Evolutionary conservation across 768 basidiomycete species (phyloP), one percentile per base, ranked within the genome.

Genomic region (Lactarius pseudohatsudake): DNA sequence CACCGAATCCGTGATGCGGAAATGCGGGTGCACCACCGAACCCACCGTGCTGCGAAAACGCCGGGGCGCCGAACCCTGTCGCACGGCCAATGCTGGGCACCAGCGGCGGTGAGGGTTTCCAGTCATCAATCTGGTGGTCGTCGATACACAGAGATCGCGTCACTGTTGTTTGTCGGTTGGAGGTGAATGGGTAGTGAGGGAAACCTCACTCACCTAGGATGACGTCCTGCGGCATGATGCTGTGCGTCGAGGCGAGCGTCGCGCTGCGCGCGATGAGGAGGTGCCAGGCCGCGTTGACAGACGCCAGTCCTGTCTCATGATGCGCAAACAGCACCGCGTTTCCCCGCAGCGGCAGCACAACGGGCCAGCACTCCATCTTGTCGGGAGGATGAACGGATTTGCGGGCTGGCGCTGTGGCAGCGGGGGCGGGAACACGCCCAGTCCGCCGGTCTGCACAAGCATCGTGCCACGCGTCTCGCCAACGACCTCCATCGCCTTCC

Each of bases 301-400:
- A 69, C 3, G 15, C 50, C 22, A 71, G 18, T 20, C 40, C 56
- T n/a, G 38, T 18, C 62, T 69, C 57, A 5, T 66, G 65, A 32
- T 62, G 61, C 36, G 66, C 62, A 40, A 69, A 66, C 7, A 66
- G 20, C 1, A 64, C 64, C 32, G 68, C 64, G 16, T 56, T 41
- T 30, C 64, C 53, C 5, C 60, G 62, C 15, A 59, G 68, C 15
- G 68, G 58, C 18, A 71, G 28, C 22, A 56, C 64, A 7, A 71
- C 22, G 3, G 62, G 68, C 70, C 70, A 71, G 40, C 67, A 62
- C 50, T 71, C 70, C 56, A 63, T 18, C 13, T 57, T 64, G 32
- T 53, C 62, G 64, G 64, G 20, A 71, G 32, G 1, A 60, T 30
- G 28, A 36, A 69, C 6, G 70, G 56, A 26, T 18, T 63, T 7